Evolutionary conservation across 78 protist genomes (phyloP).

Genomic region (Emiliania huxleyi): DNA sequence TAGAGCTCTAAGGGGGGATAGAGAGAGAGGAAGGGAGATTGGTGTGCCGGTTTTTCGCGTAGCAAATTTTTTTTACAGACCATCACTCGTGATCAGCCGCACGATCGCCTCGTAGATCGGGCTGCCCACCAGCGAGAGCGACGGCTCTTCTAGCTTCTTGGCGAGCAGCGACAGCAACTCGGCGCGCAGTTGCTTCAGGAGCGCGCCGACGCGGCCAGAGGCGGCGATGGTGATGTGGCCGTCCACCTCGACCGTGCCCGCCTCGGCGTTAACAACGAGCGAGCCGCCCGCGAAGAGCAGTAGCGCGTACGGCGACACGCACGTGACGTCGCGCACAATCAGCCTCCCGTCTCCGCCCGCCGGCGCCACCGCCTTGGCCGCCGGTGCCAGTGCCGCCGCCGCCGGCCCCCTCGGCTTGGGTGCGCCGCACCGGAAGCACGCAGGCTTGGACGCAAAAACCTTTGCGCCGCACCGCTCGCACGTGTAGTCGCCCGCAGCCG

Average conservation of each 20-base stretch:
- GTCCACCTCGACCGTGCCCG: slow-evolving; percentile 25
- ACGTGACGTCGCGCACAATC: slow-evolving; percentile 57
- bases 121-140: too few relatives aligned
- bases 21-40: too few relatives aligned
- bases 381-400: neutral
- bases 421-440: neutral
- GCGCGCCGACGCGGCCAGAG: neutral
- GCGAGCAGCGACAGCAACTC: neutral
- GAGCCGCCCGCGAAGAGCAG: slow-evolving; percentile 72
- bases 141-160: neutral
- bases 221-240: neutral
- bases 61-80: too few relatives aligned
- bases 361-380: neutral
- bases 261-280: slow-evolving; percentile 14
- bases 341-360: neutral
- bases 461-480: too few relatives aligned
- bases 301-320: slow-evolving; percentile 60
- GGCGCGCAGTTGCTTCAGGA: neutral
- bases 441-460: too few relatives aligned
- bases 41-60: too few relatives aligned
- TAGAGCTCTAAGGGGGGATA: too few relatives aligned
- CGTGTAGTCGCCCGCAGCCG: too few relatives aligned
- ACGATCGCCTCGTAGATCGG: too few relatives aligned
- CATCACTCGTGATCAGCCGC: too few relatives aligned
- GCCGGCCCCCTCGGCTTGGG: too few relatives aligned